Conservation (phyloP, 192 early-diverging fungal genomes). For the Thamnidium elegans region DNA sequence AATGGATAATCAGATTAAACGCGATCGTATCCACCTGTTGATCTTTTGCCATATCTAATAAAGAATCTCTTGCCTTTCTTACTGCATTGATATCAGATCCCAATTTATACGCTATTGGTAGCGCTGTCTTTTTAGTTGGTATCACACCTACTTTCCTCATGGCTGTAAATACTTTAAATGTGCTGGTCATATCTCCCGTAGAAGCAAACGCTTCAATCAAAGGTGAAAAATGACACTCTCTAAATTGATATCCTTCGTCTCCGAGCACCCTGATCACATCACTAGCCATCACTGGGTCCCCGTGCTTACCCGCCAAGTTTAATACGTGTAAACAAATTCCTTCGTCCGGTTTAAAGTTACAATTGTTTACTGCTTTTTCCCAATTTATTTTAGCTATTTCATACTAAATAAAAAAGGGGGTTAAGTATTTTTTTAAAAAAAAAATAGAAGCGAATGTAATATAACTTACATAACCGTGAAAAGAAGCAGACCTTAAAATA, state of each 20-base stretch:
- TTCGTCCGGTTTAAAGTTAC: conserved; percentile 41
- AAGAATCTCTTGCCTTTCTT: conserved; percentile 34
- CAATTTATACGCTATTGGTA: conserved; percentile 36
- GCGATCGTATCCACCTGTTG: conserved; percentile 49
- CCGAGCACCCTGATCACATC: conserved; percentile 42
- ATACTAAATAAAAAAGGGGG: conserved; percentile 28
- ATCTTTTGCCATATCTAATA: conserved; percentile 37
- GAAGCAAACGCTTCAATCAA: conserved; percentile 56
- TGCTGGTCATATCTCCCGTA: conserved; percentile 45
- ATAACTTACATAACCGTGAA: conserved; percentile 38
- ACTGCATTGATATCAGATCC: conserved; percentile 30
- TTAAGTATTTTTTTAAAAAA: not conserved
- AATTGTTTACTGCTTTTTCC: conserved; percentile 36
- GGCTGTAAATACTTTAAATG: conserved; percentile 51
- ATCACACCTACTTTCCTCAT: conserved; percentile 52
- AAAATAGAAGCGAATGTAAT: not conserved
- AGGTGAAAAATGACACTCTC: conserved; percentile 55
- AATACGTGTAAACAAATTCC: conserved; percentile 44
- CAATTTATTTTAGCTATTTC: conserved; percentile 41
- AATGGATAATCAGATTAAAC: conserved; percentile 57
- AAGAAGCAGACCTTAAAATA: conserved; percentile 37
- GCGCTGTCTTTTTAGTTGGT: conserved; percentile 36
- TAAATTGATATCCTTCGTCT: conserved; percentile 35
- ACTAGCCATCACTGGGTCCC: conserved; percentile 36
- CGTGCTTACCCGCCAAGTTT: conserved; percentile 36